Evolutionary conservation across 2,329 filamentous ascomycete species (phyloP).

Genomic region (Lecanicillium sp.): DNA sequence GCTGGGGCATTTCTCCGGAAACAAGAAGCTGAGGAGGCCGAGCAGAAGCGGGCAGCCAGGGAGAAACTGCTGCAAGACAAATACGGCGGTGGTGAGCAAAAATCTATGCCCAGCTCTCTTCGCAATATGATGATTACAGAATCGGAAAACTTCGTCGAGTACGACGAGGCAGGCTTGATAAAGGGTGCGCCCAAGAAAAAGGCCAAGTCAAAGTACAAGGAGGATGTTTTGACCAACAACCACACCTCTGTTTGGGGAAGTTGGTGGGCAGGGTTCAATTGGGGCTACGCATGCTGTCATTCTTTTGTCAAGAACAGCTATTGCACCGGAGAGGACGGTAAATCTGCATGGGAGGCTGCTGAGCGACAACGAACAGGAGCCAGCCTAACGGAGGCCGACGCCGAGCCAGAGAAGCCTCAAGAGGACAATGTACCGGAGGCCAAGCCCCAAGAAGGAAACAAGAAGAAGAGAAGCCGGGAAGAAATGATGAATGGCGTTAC

Average conservation of each 20-base stretch:
- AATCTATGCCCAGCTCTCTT: constrained; percentile 52
- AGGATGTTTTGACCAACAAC: constrained; percentile 84
- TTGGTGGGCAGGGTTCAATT: constrained; percentile 94
- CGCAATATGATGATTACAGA: constrained; percentile 66
- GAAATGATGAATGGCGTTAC: constrained; percentile 74
- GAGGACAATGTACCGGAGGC: too few species aligned
- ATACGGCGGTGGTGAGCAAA: constrained; percentile 65
- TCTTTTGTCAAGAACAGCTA: constrained; percentile 94
- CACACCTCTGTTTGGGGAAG: constrained; percentile 92
- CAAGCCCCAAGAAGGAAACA: too few species aligned
- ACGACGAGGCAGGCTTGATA: constrained; percentile 82
- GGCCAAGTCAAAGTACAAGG: constrained; percentile 84
- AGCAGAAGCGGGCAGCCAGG: constrained; percentile 60
- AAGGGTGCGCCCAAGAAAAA: constrained; percentile 76
- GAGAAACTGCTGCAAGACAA: constrained; percentile 70
- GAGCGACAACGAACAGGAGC: constrained; percentile 52
- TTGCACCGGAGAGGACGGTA: constrained; percentile 89
- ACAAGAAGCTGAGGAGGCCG: constrained; percentile 69
- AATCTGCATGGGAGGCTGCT: constrained; percentile 69
- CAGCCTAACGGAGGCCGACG: constrained; percentile 26
- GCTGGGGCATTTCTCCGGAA: constrained; percentile 80
- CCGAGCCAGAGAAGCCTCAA: constrained; percentile 14
- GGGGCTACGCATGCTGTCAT: constrained; percentile 95
- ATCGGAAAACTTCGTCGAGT: constrained; percentile 85
- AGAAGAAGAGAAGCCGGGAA: constrained; percentile 71